Conservation (phyloP, 805 yeast genomes). For the Danielozyma ontarioensis region DNA sequence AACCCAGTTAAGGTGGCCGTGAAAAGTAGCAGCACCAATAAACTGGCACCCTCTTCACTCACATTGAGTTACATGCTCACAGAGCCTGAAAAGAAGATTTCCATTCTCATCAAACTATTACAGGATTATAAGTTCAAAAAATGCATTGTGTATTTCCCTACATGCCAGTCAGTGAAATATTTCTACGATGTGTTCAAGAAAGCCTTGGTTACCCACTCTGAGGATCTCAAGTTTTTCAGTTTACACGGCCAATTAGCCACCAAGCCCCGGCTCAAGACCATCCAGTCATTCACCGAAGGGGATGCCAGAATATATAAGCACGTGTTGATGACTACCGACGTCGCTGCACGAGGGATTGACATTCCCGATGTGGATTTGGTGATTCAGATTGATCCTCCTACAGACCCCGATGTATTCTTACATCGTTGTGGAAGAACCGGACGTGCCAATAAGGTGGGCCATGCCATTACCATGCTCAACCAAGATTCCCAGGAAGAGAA, state of each 20-base stretch:
- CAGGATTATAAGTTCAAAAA: constrained; percentile 58
- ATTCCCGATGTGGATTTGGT: constrained; percentile 93
- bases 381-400: constrained; percentile 91
- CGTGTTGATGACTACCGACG: constrained; percentile 87
- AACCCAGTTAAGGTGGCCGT: constrained; percentile 89
- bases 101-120: constrained; percentile 51
- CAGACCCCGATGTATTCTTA: constrained; percentile 84
- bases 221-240: constrained; percentile 51
- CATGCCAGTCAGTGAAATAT: constrained; percentile 78
- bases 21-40: constrained; percentile 39
- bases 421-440: constrained; percentile 97
- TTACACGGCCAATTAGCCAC: constrained; percentile 90
- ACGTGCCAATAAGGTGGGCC: constrained; percentile 80
- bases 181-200: constrained; percentile 55
- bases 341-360: constrained; percentile 97
- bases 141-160: constrained; percentile 88
- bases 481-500: constrained; percentile 74
- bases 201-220: constrained; percentile 25
- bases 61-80: constrained; percentile 56
- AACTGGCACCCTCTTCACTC: constrained; percentile 58
- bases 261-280: constrained; percentile 68
- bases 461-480: constrained; percentile 68
- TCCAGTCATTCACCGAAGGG: constrained; percentile 53
- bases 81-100: constrained; percentile 57
- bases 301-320: constrained; percentile 39